Evolutionary conservation across 768 basidiomycete species (phyloP).

Genomic region (Lactarius hengduanensis): DNA sequence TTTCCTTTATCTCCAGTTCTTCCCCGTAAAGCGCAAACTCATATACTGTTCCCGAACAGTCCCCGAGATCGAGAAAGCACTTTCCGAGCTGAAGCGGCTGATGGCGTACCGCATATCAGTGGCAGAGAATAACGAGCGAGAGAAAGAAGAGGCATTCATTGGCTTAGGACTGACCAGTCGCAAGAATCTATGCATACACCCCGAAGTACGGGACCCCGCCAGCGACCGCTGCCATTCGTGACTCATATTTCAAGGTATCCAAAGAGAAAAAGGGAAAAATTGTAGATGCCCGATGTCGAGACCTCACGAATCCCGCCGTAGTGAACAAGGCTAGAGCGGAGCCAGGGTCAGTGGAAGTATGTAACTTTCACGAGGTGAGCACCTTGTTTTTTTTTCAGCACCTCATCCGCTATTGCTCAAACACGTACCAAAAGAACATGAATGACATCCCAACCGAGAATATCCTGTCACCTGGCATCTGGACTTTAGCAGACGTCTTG

Average conservation of each 20-base stretch:
- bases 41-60: slow-evolving; percentile 99
- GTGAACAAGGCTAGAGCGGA: slow-evolving; percentile 82
- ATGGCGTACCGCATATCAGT: slow-evolving; percentile 81
- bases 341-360: slow-evolving; percentile 89
- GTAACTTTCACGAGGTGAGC: slow-evolving; percentile 92
- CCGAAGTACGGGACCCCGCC: slow-evolving; percentile 58
- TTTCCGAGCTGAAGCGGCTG: slow-evolving; percentile 90
- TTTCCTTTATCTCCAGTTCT: slow-evolving; percentile 56
- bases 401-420: not conserved
- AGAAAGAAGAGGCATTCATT: slow-evolving; percentile 78
- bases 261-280: slow-evolving; percentile 99
- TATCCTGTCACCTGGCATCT: slow-evolving; percentile 82
- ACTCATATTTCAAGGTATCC: slow-evolving; percentile 58
- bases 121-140: slow-evolving; percentile 71
- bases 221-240: not conserved
- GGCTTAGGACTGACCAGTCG: slow-evolving; percentile 93
- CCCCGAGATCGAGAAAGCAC: slow-evolving; percentile 97
- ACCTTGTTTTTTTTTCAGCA: slow-evolving; percentile 12
- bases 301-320: slow-evolving; percentile 81
- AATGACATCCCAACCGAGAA: slow-evolving; percentile 78
- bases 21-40: slow-evolving; percentile 88
- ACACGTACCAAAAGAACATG: slow-evolving; percentile 57
- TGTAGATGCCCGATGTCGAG: slow-evolving; percentile 95
- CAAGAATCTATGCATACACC: slow-evolving; percentile 95
- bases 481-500: slow-evolving; percentile 91